These are phyloP conservation scores for Ophioceras dolichostomum DNA, from an alignment of 2,329 filamentous ascomycete genomes.

Conservation along the genomic window DNA sequence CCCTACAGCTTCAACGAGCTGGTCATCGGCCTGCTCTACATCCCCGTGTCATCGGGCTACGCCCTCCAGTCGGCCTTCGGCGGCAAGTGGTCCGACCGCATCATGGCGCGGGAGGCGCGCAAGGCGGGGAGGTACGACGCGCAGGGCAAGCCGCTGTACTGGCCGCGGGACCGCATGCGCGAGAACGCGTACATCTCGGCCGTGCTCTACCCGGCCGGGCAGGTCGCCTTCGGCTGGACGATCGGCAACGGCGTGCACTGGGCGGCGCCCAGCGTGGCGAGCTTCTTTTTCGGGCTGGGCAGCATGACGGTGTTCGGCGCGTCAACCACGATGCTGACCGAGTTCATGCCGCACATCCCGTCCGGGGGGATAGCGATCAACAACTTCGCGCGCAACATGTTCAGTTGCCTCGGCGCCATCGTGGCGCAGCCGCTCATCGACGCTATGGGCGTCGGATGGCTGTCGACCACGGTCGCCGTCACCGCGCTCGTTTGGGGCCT, in stretches of 20 bases:
- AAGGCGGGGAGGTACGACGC: slow-evolving; percentile 57
- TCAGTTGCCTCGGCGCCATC: slow-evolving; percentile 58
- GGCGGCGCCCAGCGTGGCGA: slow-evolving; percentile 49
- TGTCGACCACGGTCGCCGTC: slow-evolving; percentile 49
- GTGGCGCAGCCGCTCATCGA: slow-evolving; percentile 59
- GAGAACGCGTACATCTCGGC: slow-evolving; percentile 73
- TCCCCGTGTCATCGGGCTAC: slow-evolving; percentile 67
- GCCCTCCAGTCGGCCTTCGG: slow-evolving; percentile 55
- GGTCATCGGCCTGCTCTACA: slow-evolving; percentile 63
- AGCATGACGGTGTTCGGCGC: slow-evolving; percentile 69
- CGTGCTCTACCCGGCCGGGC: slow-evolving; percentile 53
- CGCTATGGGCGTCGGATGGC: slow-evolving; percentile 63
- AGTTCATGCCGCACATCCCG: slow-evolving; percentile 63
- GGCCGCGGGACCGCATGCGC: slow-evolving; percentile 70
- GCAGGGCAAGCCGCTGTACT: slow-evolving; percentile 51
- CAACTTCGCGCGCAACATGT: slow-evolving; percentile 71
- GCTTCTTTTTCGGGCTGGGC: slow-evolving; percentile 64
- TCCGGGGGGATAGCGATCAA: slow-evolving; percentile 68
- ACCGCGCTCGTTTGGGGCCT: slow-evolving; percentile 45
- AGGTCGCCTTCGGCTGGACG: slow-evolving; percentile 72
- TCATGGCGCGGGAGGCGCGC: slow-evolving; percentile 68
- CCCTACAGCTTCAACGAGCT: slow-evolving; percentile 61
- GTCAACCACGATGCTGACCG: slow-evolving; percentile 72
- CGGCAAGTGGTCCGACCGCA: slow-evolving; percentile 66
- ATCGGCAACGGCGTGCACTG: slow-evolving; percentile 52